Conservation (phyloP, 2,329 filamentous ascomycete species). For the Xylaria sp. region DNA sequence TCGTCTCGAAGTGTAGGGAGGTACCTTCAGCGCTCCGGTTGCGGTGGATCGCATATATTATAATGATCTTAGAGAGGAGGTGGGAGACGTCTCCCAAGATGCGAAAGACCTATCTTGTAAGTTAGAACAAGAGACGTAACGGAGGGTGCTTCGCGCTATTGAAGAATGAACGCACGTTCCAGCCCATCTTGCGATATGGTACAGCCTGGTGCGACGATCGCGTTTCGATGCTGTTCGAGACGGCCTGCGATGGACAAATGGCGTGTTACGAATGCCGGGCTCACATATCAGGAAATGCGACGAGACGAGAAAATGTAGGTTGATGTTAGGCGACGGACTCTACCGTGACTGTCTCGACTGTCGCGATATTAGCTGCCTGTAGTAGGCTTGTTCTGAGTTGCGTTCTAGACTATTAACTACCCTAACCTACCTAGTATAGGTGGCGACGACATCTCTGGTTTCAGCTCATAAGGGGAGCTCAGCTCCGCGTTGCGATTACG, state of each 20-base stretch:
- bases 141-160: constrained; percentile 13
- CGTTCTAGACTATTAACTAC: background rate
- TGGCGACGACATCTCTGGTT: constrained; percentile 4
- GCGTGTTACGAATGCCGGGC: constrained; percentile 34
- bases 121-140: constrained; percentile 2
- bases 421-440: background rate
- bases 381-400: constrained; percentile 10
- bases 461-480: constrained; percentile 30
- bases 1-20: constrained; percentile 23
- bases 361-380: constrained; percentile 17
- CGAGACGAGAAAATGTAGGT: background rate
- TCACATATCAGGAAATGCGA: constrained; percentile 36
- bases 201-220: constrained; percentile 33
- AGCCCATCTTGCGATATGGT: constrained; percentile 45
- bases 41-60: constrained; percentile 89
- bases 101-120: constrained; percentile 68
- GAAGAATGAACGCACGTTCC: constrained; percentile 45
- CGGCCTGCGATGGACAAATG: constrained; percentile 11
- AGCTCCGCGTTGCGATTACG: constrained; percentile 32
- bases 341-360: too few relatives aligned
- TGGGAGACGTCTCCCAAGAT: constrained; percentile 87
- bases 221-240: constrained; percentile 18
- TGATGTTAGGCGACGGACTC: background rate
- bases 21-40: constrained; percentile 87
- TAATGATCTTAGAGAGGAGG: constrained; percentile 85